Evolutionary conservation across 176 grass and related monocot genomes (phyloP).

Genomic region (Oryza glaberrima): DNA sequence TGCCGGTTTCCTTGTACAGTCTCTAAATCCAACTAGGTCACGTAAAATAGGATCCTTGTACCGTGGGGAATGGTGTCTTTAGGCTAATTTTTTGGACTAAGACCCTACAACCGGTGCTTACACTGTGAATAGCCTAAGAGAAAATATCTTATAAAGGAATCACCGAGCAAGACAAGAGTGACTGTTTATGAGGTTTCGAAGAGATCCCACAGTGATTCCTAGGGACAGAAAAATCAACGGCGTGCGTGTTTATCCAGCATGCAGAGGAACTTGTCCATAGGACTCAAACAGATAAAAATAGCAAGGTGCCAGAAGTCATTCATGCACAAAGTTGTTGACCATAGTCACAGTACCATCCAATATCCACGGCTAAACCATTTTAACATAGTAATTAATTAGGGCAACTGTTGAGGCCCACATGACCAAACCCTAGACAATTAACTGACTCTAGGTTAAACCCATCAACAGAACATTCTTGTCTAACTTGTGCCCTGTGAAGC

Average conservation of each 20-base stretch:
- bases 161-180: too few species aligned
- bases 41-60: too few species aligned
- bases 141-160: too few species aligned
- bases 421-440: background rate
- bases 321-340: background rate
- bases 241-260: too few species aligned
- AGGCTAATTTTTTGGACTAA: too few species aligned
- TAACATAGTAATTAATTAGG: background rate
- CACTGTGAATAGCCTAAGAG: too few species aligned
- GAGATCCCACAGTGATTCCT: too few species aligned
- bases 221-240: background rate
- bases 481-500: background rate
- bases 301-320: background rate
- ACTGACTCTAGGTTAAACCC: background rate
- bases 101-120: too few species aligned
- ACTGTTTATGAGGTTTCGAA: too few species aligned
- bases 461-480: background rate
- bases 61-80: too few species aligned
- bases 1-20: too few species aligned
- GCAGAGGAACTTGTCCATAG: background rate
- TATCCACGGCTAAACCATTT: background rate
- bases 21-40: too few species aligned
- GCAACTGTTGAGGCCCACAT: background rate
- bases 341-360: background rate
- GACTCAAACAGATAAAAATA: background rate